A percentile compares a stretch with the other conserved stretches of the same genome.
phyloP scores from a whole-genome alignment of 176 grass and related monocot species.

The Paspalum vaginatum region DNA sequence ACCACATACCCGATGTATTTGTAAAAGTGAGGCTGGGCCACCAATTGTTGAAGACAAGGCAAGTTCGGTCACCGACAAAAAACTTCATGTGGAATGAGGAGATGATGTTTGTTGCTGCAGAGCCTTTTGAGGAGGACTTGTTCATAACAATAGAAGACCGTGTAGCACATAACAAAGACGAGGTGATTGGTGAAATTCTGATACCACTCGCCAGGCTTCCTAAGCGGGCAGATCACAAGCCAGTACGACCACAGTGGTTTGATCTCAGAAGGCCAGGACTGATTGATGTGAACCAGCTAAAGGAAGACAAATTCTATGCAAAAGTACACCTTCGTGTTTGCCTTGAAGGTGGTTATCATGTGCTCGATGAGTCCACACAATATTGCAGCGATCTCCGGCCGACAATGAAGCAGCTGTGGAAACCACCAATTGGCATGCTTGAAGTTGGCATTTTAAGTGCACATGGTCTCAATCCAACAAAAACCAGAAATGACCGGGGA shows the following conservation, averaged over 20 bases:
- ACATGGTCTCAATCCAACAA: conserved; percentile 68
- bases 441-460: conserved; percentile 88
- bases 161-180: conserved; percentile 65
- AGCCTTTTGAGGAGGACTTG: conserved; percentile 89
- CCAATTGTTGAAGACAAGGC: conserved; percentile 61
- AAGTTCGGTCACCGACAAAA: conserved; percentile 60
- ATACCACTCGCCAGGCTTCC: conserved; percentile 51
- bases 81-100: conserved; percentile 87
- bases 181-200: conserved; percentile 52
- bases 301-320: conserved; percentile 85
- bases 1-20: conserved; percentile 58
- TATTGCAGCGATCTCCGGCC: conserved; percentile 91
- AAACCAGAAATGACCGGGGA: conserved; percentile 58
- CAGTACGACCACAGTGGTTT: conserved; percentile 57
- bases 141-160: conserved; percentile 72
- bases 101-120: conserved; percentile 81
- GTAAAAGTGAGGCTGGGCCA: conserved; percentile 67
- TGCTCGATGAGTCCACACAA: conserved; percentile 87
- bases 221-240: conserved; percentile 63
- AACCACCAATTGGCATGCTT: conserved; percentile 77
- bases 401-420: conserved; percentile 93
- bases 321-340: conserved; percentile 61
- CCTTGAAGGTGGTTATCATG: conserved; percentile 95
- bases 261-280: conserved; percentile 60
- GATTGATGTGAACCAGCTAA: conserved; percentile 68